Evolutionary conservation across 352 stramenopile species (phyloP).

Genomic region (Globisporangium nunn): DNA sequence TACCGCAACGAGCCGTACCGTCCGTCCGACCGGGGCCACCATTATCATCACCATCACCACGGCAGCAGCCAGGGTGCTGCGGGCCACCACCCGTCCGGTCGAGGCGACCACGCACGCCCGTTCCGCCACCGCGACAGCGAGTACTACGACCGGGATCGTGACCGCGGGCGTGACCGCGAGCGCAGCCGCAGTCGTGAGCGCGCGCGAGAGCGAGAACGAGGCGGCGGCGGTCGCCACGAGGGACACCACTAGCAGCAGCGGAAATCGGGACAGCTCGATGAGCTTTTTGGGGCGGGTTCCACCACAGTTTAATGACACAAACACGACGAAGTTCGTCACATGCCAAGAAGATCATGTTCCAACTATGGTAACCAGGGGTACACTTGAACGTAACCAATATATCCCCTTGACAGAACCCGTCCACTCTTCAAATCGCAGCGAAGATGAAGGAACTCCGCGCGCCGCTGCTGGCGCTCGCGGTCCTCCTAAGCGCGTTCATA

Average conservation of each 20-base stretch:
- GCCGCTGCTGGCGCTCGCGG: constrained; percentile 16
- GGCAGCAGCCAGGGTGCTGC: background rate
- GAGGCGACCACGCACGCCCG: background rate
- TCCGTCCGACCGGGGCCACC: constrained; percentile 1
- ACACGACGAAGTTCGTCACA: no score
- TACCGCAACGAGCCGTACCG: constrained; percentile 17
- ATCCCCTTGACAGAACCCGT: no score
- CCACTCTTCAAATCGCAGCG: no score
- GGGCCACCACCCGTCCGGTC: constrained; percentile 7
- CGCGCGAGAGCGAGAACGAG: constrained; percentile 9
- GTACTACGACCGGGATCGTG: constrained; percentile 20
- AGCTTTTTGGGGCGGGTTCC: no score
- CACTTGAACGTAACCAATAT: no score
- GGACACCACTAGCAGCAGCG: constrained; percentile 2
- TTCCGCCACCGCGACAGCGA: constrained; percentile 17
- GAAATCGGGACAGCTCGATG: no score
- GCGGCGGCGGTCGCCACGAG: constrained; percentile 2
- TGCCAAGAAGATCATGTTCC: no score
- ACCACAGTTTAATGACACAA: no score
- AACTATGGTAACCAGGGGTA: no score
- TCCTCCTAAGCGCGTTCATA: constrained; percentile 14
- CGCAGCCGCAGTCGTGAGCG: constrained; percentile 16
- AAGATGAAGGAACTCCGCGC: background rate
- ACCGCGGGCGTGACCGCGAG: constrained; percentile 16
- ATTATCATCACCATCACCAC: constrained; percentile 7